Evolutionary conservation across 106 monocot species (phyloP).

Genomic region (Dendrobium huoshanense): DNA sequence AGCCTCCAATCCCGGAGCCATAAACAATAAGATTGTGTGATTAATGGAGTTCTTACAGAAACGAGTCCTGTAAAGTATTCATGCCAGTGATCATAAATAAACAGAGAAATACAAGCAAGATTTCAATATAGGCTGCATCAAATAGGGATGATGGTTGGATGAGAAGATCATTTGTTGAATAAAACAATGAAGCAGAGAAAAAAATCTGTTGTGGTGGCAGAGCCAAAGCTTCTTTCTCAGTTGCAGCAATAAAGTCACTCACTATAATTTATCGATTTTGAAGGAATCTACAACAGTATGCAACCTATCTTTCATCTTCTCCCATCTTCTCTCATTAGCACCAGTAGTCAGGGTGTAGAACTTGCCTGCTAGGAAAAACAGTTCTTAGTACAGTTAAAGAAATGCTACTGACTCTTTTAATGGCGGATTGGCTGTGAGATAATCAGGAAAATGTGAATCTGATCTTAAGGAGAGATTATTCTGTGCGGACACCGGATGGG

Average conservation of each 20-base stretch:
- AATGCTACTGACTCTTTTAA: too few species aligned
- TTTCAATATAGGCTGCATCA: not conserved
- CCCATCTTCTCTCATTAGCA: constrained; percentile 96
- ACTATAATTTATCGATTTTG: constrained; percentile 27
- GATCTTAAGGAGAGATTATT: too few species aligned
- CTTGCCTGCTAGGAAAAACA: constrained; percentile 47
- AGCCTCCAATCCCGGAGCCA: too few species aligned
- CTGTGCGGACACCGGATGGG: too few species aligned
- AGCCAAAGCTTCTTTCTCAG: not conserved
- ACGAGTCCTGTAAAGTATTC: too few species aligned
- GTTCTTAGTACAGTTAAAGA: too few species aligned
- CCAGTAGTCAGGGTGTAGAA: constrained; percentile 95
- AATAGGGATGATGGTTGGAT: not conserved
- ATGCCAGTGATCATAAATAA: too few species aligned
- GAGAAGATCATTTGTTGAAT: not conserved
- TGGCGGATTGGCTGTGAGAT: too few species aligned
- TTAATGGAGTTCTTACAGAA: too few species aligned
- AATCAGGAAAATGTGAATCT: too few species aligned
- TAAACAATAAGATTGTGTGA: too few species aligned
- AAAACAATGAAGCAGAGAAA: not conserved
- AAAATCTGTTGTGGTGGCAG: not conserved
- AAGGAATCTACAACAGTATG: constrained; percentile 83
- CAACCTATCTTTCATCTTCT: constrained; percentile 87
- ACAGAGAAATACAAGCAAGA: not conserved
- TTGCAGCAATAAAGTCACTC: not conserved